Percentiles rank a stretch among this genome's conserved stretches.
phyloP scores from a whole-genome alignment of 805 yeast genomes.

The Pichia occidentalis region DNA sequence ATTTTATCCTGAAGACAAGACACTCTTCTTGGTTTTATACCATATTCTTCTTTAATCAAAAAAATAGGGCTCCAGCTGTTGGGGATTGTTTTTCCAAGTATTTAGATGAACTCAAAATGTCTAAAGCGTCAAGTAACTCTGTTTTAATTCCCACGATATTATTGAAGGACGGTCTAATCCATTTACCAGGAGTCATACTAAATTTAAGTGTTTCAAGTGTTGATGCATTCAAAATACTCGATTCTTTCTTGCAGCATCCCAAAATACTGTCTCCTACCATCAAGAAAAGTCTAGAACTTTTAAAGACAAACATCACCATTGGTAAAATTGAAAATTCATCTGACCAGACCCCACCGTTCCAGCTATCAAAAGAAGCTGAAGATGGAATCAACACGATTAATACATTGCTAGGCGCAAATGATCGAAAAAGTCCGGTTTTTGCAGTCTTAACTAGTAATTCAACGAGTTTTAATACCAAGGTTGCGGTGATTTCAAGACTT shows the following conservation, averaged over 20 bases:
- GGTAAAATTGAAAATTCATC: not conserved
- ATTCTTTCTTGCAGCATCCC: not conserved
- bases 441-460: conserved; percentile 22
- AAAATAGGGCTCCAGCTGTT: no score
- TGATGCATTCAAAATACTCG: conserved; percentile 3
- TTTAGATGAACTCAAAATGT: conserved; percentile 3
- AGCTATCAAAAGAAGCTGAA: conserved; percentile 1
- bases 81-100: no score
- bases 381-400: not conserved
- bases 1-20: not conserved
- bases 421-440: conserved; percentile 15
- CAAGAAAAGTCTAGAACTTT: not conserved
- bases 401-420: conserved; percentile 2
- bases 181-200: conserved; percentile 8
- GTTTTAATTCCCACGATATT: conserved; percentile 3
- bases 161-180: conserved; percentile 1
- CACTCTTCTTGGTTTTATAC: not conserved
- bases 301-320: not conserved
- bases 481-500: conserved; percentile 33
- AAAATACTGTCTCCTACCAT: not conserved
- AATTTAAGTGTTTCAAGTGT: conserved; percentile 1
- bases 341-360: no score
- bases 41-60: no score
- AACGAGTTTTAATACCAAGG: conserved; percentile 28
- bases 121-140: not conserved